A percentile compares a stretch with the other conserved stretches of the same genome.
Conservation (phyloP, 2,329 filamentous ascomycete genomes). For the Diaporthe sp. region DNA sequence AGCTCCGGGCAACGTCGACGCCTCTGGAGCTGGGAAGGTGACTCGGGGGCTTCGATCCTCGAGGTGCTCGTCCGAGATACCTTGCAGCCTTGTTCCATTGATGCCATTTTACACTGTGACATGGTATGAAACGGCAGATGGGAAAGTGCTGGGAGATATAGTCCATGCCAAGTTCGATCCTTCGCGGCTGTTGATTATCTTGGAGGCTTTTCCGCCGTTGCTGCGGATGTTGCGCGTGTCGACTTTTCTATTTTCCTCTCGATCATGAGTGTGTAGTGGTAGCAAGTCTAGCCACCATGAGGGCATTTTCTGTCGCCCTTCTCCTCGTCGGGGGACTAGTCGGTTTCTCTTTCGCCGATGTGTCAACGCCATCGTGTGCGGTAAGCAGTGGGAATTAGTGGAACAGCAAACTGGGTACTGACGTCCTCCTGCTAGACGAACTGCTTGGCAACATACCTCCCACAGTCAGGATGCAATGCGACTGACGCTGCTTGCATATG, state of each 20-base stretch:
- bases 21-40: neutral
- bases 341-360: neutral
- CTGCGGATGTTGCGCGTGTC: too few relatives aligned
- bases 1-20: conserved; percentile 7
- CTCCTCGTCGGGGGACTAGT: neutral
- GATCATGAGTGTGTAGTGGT: neutral
- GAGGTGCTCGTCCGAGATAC: neutral
- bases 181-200: neutral
- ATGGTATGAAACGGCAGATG: conserved; percentile 12
- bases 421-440: neutral
- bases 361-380: conserved; percentile 11
- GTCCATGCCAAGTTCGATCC: neutral
- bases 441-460: conserved; percentile 16
- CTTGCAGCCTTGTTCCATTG: neutral
- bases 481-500: conserved; percentile 13
- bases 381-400: neutral
- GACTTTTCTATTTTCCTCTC: neutral
- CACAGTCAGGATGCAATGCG: conserved; percentile 23
- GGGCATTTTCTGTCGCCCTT: neutral
- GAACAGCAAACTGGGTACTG: neutral
- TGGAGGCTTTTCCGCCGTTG: neutral
- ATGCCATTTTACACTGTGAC: conserved; percentile 23
- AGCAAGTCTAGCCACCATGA: neutral
- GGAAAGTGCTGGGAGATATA: conserved; percentile 7
- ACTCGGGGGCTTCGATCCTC: neutral